phyloP scores from a whole-genome alignment of 306 rosid species.

The Purshia tridentata region DNA sequence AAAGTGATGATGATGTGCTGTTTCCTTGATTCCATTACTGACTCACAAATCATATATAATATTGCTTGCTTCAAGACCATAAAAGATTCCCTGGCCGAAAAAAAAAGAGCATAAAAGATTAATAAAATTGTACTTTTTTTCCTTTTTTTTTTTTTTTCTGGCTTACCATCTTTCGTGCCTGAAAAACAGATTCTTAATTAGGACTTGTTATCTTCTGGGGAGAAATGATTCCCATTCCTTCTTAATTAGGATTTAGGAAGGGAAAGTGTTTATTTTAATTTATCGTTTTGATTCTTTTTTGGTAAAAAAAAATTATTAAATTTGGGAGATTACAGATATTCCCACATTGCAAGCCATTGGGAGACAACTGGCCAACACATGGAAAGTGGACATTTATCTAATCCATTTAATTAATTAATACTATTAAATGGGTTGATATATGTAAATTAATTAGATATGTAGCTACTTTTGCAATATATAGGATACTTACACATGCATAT shows the following conservation, averaged over 20 bases:
- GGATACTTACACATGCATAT: conserved; percentile 15
- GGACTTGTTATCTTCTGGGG: conserved; percentile 38
- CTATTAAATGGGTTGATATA: not conserved
- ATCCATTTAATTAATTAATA: conserved; percentile 3
- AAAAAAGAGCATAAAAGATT: conserved; percentile 37
- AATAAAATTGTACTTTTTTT: conserved; percentile 22
- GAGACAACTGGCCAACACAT: conserved; percentile 57
- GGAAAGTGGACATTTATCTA: conserved; percentile 25
- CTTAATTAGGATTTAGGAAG: not conserved
- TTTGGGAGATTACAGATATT: conserved; percentile 31
- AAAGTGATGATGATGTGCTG: conserved; percentile 35
- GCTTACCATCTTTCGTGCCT: conserved; percentile 29
- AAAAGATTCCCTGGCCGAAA: too few relatives aligned
- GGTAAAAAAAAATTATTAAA: conserved; percentile 3
- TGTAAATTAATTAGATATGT: conserved; percentile 7
- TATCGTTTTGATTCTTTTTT: conserved; percentile 23
- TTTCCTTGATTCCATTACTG: conserved; percentile 64
- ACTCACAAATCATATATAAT: conserved; percentile 28
- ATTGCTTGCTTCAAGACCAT: conserved; percentile 29
- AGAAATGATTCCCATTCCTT: conserved; percentile 36
- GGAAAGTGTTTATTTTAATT: conserved; percentile 24
- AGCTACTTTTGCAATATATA: conserved; percentile 1
- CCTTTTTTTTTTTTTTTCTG: not conserved
- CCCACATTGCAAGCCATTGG: conserved; percentile 21
- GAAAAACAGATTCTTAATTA: conserved; percentile 32